A percentile compares a stretch with the other conserved stretches of the same genome.
Evolutionary conservation across 1,284 basidiomycete genomes (phyloP).

Genomic region (Caloboletus firmus): DNA sequence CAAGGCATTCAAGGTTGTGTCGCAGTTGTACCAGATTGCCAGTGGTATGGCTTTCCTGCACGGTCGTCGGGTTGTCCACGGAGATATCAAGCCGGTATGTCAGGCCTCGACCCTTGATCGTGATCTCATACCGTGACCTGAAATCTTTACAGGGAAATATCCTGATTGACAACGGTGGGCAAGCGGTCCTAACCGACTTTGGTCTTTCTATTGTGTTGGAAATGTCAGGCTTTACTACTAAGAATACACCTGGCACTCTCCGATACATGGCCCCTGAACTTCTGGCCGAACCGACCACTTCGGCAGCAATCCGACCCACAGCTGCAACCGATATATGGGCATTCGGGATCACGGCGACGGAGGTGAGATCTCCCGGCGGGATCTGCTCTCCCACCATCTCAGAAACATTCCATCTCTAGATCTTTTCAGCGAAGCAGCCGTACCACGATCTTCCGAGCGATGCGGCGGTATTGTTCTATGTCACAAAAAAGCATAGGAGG

Average conservation of each 20-base stretch:
- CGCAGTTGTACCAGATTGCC: constrained; percentile 23
- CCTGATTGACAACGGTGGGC: constrained; percentile 22
- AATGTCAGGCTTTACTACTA: constrained; percentile 32
- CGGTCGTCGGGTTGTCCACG: constrained; percentile 21
- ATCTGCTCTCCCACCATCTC: background rate
- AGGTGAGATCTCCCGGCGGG: constrained; percentile 16
- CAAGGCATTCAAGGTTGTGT: background rate
- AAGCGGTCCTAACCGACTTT: constrained; percentile 33
- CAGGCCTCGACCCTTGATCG: background rate
- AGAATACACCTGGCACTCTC: constrained; percentile 26
- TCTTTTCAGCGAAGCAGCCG: constrained; percentile 27
- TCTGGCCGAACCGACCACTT: constrained; percentile 11
- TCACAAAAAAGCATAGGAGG: constrained; percentile 14
- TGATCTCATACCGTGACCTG: background rate
- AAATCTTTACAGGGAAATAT: constrained; percentile 26
- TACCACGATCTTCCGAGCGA: constrained; percentile 18
- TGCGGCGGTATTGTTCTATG: constrained; percentile 18
- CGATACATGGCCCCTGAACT: constrained; percentile 34
- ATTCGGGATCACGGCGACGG: constrained; percentile 28
- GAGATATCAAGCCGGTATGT: constrained; percentile 34
- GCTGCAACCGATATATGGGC: constrained; percentile 30
- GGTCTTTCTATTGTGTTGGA: constrained; percentile 34
- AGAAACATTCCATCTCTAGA: constrained; percentile 8
- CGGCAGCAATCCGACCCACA: constrained; percentile 20
- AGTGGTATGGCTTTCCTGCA: constrained; percentile 29